A percentile compares a stretch with the other conserved stretches of the same genome.
Evolutionary conservation across 228 moss, liverwort and hornwort genomes (phyloP).

Genomic region (Sphagnum magellanicum): DNA sequence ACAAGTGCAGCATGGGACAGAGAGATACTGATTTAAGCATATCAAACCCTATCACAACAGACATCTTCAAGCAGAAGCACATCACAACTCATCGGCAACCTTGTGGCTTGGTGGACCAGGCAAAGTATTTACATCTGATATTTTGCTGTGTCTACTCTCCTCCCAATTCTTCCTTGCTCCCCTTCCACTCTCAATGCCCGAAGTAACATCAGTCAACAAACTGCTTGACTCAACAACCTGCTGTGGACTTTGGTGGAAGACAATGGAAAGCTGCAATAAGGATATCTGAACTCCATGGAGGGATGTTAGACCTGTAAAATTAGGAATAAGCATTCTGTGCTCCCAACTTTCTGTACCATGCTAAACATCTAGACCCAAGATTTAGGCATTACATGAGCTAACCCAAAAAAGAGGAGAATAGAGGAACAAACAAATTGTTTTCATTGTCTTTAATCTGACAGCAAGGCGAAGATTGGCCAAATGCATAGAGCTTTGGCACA

Average conservation of each 20-base stretch:
- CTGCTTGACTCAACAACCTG: no score
- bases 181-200: slow-evolving; percentile 73
- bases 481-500: slow-evolving; percentile 69
- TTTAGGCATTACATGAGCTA: not conserved
- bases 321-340: no score
- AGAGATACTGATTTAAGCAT: no score
- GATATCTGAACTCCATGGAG: no score
- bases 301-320: no score
- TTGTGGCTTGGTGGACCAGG: not conserved
- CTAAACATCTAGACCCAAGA: not conserved
- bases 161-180: slow-evolving; percentile 82
- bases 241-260: no score
- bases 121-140: not conserved
- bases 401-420: slow-evolving; percentile 1
- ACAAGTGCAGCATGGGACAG: no score
- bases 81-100: not conserved
- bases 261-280: no score
- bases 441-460: slow-evolving; percentile 67
- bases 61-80: no score
- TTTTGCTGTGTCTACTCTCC: slow-evolving; percentile 18
- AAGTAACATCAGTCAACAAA: not conserved
- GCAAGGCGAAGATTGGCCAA: slow-evolving; percentile 59
- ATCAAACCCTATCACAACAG: no score
- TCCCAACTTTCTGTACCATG: not conserved
- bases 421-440: slow-evolving; percentile 64